Percentiles rank a stretch among this genome's conserved stretches.
Evolutionary conservation across 2,329 filamentous ascomycete species (phyloP).

Genomic region (Nemania sp.): DNA sequence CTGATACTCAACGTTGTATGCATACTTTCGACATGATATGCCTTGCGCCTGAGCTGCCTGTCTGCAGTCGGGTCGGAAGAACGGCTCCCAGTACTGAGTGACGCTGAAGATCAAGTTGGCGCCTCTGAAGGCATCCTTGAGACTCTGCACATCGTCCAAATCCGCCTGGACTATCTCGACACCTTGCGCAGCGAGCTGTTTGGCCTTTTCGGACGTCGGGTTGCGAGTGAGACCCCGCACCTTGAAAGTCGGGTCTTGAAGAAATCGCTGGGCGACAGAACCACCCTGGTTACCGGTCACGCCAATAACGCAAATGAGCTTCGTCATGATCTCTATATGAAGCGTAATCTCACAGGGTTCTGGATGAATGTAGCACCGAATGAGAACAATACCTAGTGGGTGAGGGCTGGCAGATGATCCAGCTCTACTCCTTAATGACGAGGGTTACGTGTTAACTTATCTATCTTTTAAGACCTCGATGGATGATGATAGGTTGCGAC

Average conservation of each 20-base stretch:
- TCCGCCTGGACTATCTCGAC: conserved; percentile 52
- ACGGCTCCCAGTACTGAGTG: conserved; percentile 58
- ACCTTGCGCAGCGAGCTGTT: conserved; percentile 47
- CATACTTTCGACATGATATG: conserved; percentile 48
- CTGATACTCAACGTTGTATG: conserved; percentile 53
- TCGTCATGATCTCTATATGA: conserved; percentile 3
- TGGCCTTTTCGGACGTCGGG: conserved; percentile 46
- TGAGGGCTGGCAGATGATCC: too few species aligned
- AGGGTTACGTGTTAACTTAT: too few species aligned
- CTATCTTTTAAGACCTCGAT: too few species aligned
- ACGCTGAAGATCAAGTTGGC: conserved; percentile 59
- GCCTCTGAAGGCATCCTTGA: conserved; percentile 48
- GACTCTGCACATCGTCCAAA: conserved; percentile 46
- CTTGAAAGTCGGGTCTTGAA: conserved; percentile 45
- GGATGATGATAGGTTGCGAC: too few species aligned
- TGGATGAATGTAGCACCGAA: conserved; percentile 1
- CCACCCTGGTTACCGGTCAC: conserved; percentile 46
- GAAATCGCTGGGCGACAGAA: conserved; percentile 55
- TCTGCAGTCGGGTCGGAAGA: conserved; percentile 43
- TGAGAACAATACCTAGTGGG: not conserved
- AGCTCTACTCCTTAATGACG: too few species aligned
- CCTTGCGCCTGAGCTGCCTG: conserved; percentile 45
- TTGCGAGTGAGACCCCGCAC: conserved; percentile 56
- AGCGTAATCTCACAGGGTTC: conserved; percentile 1
- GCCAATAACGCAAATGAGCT: conserved; percentile 17